Base-by-base conservation (phyloP, 306 rosid species). In the Inga leiocalycina region DNA sequence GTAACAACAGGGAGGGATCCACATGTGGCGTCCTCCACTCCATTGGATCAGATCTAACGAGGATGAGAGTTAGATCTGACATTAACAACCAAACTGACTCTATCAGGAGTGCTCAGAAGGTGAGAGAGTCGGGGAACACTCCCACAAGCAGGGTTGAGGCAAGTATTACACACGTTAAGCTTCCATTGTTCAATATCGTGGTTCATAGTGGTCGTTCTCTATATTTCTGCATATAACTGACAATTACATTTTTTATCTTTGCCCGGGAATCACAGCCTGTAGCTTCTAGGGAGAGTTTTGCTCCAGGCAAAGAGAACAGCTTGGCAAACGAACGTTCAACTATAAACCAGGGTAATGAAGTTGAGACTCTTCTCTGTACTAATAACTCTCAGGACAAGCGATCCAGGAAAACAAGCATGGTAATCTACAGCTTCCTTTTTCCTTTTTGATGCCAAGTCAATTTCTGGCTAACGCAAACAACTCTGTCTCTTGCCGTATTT, bases 41-140 rank as follows among this genome's bases (percentile, higher is more conserved):
- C 46, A 90, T 96, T 22, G 97, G 98, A 82, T 96, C 98, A 59
- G 99, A 96, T 81, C 90, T 92, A 77, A 96, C 99, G n/a, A 88
- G 99, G 78, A 92, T 94, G 99, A 89, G 73, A 85, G 88, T 96
- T 79, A 81, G 86, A 81, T 86, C 98, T 24, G 92, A 88, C 13
- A 30, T 81, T 19, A 69, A 82, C 54, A 65, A 82, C 59, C 84
- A 86, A 59, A 61, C 88, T 34, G 90, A 79, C 83, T 89, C 93
- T 45, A 52, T 39, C 30, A 84, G 90, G 83, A 89, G 89, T 74
- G 92, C 88, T 74, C 93, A 79, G 71, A 93, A 83, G 87, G 73
- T 81, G 12, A 88, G 80, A 83, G 94, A 84, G 86, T 86, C 66
- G 19, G 94, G 90, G 82, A 90, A 59, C 86, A 94, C 97, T 48